Evolutionary conservation across 176 grass and related monocot genomes (phyloP).

Genomic region (Poa pratensis): DNA sequence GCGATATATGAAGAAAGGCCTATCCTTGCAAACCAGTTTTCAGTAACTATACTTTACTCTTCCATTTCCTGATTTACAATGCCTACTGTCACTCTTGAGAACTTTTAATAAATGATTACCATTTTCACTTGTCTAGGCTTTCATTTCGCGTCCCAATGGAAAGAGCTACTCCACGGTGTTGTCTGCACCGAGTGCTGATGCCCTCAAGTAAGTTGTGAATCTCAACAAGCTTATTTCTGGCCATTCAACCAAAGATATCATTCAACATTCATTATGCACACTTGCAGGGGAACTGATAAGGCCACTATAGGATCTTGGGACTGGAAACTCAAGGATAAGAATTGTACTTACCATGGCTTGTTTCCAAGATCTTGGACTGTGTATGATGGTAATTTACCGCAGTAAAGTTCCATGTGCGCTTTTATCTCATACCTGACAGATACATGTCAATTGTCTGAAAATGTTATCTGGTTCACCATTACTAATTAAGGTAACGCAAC

Average conservation of each 20-base stretch:
- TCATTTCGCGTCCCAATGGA: slow-evolving; percentile 68
- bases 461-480: neutral
- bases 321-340: slow-evolving; percentile 83
- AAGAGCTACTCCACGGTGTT: slow-evolving; percentile 73
- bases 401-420: neutral
- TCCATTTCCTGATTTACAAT: neutral
- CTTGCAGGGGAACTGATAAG: slow-evolving; percentile 64
- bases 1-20: slow-evolving; percentile 69
- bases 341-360: slow-evolving; percentile 75
- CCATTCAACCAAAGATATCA: neutral
- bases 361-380: slow-evolving; percentile 94
- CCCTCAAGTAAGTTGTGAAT: slow-evolving; percentile 53
- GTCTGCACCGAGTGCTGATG: slow-evolving; percentile 56
- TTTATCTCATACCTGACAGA: neutral
- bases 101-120: neutral
- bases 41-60: slow-evolving; percentile 51
- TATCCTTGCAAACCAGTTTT: slow-evolving; percentile 90
- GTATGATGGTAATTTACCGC: slow-evolving; percentile 65
- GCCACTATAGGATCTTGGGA: slow-evolving; percentile 80
- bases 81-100: neutral
- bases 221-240: neutral
- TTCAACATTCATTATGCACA: slow-evolving; percentile 4
- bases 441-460: neutral
- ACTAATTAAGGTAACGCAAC: slow-evolving; percentile 6
- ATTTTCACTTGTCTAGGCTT: slow-evolving; percentile 57